These are phyloP conservation scores for Chimonanthus praecox DNA, from an alignment of 164 flowering plant genomes.

Conservation along the genomic window DNA sequence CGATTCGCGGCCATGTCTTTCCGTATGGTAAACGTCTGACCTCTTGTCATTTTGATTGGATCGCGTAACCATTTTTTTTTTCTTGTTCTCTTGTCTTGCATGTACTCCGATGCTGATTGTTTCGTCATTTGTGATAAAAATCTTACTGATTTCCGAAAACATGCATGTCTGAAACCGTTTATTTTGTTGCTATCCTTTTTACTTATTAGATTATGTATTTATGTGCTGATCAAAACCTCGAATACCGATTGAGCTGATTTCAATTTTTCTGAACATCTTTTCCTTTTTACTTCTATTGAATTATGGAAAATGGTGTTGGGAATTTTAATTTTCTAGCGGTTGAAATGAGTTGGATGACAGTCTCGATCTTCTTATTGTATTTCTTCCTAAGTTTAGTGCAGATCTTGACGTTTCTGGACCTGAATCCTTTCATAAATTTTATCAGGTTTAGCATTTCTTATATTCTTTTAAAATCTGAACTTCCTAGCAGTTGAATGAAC, in stretches of 20 bases:
- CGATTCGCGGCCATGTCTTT: slow-evolving; percentile 25
- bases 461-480: not conserved
- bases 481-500: not conserved
- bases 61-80: not conserved
- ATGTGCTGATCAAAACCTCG: no score
- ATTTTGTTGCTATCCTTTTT: not conserved
- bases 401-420: not conserved
- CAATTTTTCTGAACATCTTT: no score
- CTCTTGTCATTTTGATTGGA: not conserved
- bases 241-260: no score
- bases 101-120: not conserved
- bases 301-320: no score
- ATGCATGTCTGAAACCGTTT: not conserved
- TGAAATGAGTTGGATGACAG: not conserved
- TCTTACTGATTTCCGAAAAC: no score
- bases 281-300: no score
- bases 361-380: not conserved
- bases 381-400: not conserved
- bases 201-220: not conserved
- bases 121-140: not conserved
- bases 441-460: not conserved
- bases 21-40: slow-evolving; percentile 21
- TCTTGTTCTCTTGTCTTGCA: not conserved
- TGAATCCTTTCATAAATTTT: not conserved
- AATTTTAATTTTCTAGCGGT: no score